Evolutionary conservation across 768 basidiomycete genomes (phyloP), one percentile per base, ranked within the genome.

Genomic region (Phallus indusiatus): DNA sequence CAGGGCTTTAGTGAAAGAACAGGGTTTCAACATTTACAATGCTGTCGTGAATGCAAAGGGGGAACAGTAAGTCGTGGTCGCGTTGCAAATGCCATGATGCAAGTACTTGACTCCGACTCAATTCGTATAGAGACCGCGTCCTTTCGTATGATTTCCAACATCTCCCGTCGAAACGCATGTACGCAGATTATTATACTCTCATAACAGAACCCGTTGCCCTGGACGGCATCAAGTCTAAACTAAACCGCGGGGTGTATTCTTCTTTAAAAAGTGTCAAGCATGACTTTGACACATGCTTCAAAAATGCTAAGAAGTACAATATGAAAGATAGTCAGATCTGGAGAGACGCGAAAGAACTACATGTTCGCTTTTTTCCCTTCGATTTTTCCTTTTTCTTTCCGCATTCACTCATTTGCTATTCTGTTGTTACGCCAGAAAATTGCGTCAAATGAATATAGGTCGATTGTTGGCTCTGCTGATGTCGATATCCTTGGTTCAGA

Each of bases 131-230:
- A 61, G 88, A 85, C 65, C 79, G 81, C 61, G 68, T 74, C 63
- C 74, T 88, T 60, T 82, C 86, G 22, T 62, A 74, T 61, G 81
- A 81, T 65, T 93, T 91, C 70, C 69, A 86, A 66, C 80, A 79
- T 60, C 79, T 83, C 63, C 88, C 88, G 18, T 78, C 82, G 48
- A 88, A 84, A 72, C 80, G 83, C 59, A 75, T 76, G 59, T 91
- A 89, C 71, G 82, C 91, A 46, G 93, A 94, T 74, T 97, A 97
- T 73, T 96, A 94, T 72, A 68, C 71, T 21, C 61, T 85, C 63
- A 95, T 94, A 68, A 76, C 83, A 64, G 76, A 81, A 22, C 94
- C 94, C 33, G 90, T 96, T 64, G 85, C 90, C 24, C 76, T 96
- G 54, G 88, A 91, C 48, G 90, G 94, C 63, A 92, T 96, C 74